These are phyloP conservation scores for Didymella arachidicola DNA, from an alignment of 2,329 filamentous ascomycete species.

Conservation along the genomic window DNA sequence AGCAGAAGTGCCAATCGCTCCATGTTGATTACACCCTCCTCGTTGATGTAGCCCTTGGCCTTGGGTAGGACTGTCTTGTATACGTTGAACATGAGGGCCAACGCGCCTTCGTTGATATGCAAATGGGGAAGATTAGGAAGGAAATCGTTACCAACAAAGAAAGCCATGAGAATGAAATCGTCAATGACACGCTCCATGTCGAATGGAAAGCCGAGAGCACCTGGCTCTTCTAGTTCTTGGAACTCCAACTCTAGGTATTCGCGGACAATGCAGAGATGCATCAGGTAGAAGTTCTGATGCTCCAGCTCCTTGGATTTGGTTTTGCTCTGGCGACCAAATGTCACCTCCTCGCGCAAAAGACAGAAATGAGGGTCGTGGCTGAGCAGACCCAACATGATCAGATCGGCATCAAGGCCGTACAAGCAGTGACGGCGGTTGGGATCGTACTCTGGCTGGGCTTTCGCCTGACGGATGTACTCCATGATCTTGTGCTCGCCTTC, in stretches of 20 bases:
- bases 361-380: slow-evolving; percentile 99
- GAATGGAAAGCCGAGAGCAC: slow-evolving; percentile 77
- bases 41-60: slow-evolving; percentile 94
- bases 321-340: slow-evolving; percentile 87
- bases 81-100: slow-evolving; percentile 96
- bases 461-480: slow-evolving; percentile 98
- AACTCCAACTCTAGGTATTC: slow-evolving; percentile 98
- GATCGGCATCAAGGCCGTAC: slow-evolving; percentile 94
- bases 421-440: slow-evolving; percentile 94
- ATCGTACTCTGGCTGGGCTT: slow-evolving; percentile 92
- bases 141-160: slow-evolving; percentile 99
- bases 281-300: slow-evolving; percentile 97
- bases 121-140: slow-evolving; percentile 93
- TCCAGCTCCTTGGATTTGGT: slow-evolving; percentile 95
- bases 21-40: slow-evolving; percentile 90
- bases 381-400: slow-evolving; percentile 97
- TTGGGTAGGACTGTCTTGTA: slow-evolving; percentile 91
- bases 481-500: slow-evolving; percentile 99
- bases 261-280: slow-evolving; percentile 96
- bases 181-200: slow-evolving; percentile 97
- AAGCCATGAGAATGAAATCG: slow-evolving; percentile 99
- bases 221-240: slow-evolving; percentile 82
- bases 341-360: slow-evolving; percentile 94
- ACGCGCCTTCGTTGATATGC: slow-evolving; percentile 97
- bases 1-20: slow-evolving; percentile 78